These are phyloP conservation scores for Croton setiger DNA, from an alignment of 441 rosid genomes.

Conservation along the genomic window DNA sequence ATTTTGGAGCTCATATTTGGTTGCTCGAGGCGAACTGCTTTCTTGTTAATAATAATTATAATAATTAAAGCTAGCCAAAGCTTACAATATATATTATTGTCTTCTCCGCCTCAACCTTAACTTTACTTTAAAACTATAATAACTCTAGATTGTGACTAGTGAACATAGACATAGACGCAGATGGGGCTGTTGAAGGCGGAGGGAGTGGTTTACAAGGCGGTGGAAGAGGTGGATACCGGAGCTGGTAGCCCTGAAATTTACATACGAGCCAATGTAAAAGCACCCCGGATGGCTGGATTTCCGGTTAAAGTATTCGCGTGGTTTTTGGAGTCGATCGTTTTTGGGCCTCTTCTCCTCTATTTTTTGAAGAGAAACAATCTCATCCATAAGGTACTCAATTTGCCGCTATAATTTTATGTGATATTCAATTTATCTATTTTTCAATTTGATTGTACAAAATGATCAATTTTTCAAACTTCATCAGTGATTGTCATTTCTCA, in stretches of 20 bases:
- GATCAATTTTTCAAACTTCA: too few relatives aligned
- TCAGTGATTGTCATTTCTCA: too few relatives aligned
- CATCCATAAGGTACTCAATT: slow-evolving; percentile 47
- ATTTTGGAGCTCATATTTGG: too few relatives aligned
- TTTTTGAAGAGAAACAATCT: slow-evolving; percentile 51
- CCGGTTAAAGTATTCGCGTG: slow-evolving; percentile 50
- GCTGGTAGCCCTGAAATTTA: slow-evolving; percentile 42
- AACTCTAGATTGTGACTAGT: background rate
- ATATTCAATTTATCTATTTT: too few relatives aligned
- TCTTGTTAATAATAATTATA: too few relatives aligned
- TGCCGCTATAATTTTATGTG: too few relatives aligned
- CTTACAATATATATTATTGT: too few relatives aligned
- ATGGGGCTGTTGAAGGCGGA: slow-evolving; percentile 46
- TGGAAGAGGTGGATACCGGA: slow-evolving; percentile 39
- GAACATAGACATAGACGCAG: too few relatives aligned
- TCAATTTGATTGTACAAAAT: too few relatives aligned
- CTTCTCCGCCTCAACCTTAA: background rate
- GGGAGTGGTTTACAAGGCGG: slow-evolving; percentile 47
- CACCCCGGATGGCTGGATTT: slow-evolving; percentile 67
- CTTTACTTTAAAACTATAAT: background rate
- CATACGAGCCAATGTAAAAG: slow-evolving; percentile 53
- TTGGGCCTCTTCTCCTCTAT: slow-evolving; percentile 41
- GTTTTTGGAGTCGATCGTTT: slow-evolving; percentile 47
- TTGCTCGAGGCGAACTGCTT: too few relatives aligned
- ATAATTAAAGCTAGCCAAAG: too few relatives aligned